phyloP scores from a whole-genome alignment of 83 land plant species.

The Diphasiastrum complanatum region DNA sequence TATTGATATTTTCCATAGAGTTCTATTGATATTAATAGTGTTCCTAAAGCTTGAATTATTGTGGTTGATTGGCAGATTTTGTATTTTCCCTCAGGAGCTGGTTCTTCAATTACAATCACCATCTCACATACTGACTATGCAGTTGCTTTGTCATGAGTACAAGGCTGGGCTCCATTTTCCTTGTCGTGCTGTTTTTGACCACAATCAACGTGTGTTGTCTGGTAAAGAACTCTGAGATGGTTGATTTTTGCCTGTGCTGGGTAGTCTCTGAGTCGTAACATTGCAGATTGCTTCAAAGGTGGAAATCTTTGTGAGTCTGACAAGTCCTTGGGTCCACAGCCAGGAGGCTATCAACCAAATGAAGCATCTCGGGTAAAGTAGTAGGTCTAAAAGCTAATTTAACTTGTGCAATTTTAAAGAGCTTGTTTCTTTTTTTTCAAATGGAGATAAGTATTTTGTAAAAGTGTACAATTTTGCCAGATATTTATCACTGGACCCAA shows the following conservation, averaged over 20 bases:
- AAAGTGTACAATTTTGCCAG: slow-evolving; percentile 9
- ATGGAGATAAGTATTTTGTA: neutral
- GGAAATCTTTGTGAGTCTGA: slow-evolving; percentile 33
- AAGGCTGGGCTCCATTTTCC: slow-evolving; percentile 17
- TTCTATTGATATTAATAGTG: no score
- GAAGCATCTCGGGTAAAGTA: slow-evolving; percentile 32
- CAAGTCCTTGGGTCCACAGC: slow-evolving; percentile 7
- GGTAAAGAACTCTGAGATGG: neutral
- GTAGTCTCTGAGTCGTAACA: neutral
- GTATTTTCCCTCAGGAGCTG: slow-evolving; percentile 31
- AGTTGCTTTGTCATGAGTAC: slow-evolving; percentile 31
- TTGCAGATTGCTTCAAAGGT: slow-evolving; percentile 37
- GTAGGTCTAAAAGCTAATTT: neutral
- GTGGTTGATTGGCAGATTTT: slow-evolving; percentile 19
- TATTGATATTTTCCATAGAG: no score
- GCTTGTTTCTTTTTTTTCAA: neutral
- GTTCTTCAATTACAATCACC: slow-evolving; percentile 33
- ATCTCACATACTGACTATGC: slow-evolving; percentile 34
- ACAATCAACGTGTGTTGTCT: neutral
- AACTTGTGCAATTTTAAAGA: neutral
- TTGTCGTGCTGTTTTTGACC: neutral
- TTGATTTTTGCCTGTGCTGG: neutral
- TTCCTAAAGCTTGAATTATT: no score
- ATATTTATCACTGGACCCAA: slow-evolving; percentile 31
- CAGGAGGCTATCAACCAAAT: slow-evolving; percentile 20